phyloP scores from a whole-genome alignment of 305 asterid species.

The Fraxinus floribunda region DNA sequence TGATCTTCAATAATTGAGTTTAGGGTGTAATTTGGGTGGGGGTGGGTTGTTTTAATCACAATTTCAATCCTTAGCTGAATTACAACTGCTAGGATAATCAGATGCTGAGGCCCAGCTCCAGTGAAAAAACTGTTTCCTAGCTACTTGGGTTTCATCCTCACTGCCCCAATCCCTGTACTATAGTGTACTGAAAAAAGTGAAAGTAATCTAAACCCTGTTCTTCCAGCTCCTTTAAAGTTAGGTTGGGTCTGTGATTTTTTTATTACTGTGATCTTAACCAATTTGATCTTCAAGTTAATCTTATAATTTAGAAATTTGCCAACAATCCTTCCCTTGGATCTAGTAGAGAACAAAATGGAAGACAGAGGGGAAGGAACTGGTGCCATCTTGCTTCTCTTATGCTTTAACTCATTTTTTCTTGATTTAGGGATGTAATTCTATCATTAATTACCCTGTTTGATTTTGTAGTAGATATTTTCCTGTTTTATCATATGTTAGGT shows the following conservation, averaged over 20 bases:
- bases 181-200: not conserved
- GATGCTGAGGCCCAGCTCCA: not conserved
- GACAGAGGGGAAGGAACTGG: not conserved
- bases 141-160: not conserved
- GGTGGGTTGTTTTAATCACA: not conserved
- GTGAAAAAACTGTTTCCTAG: not conserved
- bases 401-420: not conserved
- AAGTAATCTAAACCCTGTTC: not conserved
- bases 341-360: not conserved
- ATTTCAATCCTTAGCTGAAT: not conserved
- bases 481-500: not conserved
- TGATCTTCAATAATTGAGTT: not conserved
- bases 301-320: not conserved
- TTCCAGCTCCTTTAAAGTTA: not conserved
- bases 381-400: not conserved
- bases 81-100: not conserved
- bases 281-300: not conserved
- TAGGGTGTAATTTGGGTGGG: not conserved
- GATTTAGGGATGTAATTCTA: not conserved
- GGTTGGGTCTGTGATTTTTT: not conserved
- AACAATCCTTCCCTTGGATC: not conserved
- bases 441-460: not conserved
- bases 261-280: not conserved
- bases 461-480: not conserved
- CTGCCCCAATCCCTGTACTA: not conserved